Percentiles rank a stretch among this genome's conserved stretches.
phyloP scores from a whole-genome alignment of 371 early-diverging fungal species.

The Nematocida displodere region DNA sequence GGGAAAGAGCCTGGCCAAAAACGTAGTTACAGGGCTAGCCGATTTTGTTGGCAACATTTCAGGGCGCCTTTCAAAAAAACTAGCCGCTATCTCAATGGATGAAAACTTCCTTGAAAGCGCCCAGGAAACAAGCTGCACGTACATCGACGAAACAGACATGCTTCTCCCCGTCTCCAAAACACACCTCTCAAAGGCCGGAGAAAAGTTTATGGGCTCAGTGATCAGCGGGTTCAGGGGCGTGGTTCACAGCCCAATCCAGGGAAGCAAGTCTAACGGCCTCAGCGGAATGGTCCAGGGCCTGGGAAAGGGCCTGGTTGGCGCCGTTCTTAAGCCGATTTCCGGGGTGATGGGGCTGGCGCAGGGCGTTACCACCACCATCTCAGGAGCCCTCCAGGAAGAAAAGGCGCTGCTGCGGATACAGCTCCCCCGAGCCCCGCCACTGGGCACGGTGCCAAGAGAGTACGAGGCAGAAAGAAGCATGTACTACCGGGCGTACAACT shows the following conservation, averaged over 20 bases:
- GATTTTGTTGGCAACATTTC: conserved; percentile 42
- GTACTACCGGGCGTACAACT: conserved; percentile 41
- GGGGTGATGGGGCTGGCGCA: conserved; percentile 42
- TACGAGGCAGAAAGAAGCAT: conserved; percentile 36
- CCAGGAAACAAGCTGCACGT: conserved; percentile 36
- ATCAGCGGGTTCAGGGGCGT: conserved; percentile 50
- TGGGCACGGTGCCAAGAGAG: conserved; percentile 4
- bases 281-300: conserved; percentile 50
- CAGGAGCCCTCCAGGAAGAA: conserved; percentile 27
- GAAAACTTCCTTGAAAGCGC: conserved; percentile 26
- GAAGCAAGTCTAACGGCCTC: conserved; percentile 36
- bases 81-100: conserved; percentile 52
- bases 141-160: conserved; percentile 36
- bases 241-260: conserved; percentile 44
- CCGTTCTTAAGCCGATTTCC: conserved; percentile 44
- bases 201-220: conserved; percentile 48
- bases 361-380: conserved; percentile 32
- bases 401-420: conserved; percentile 39
- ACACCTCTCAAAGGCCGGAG: conserved; percentile 47
- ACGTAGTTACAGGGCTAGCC: conserved; percentile 42
- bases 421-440: conserved; percentile 42
- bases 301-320: conserved; percentile 48
- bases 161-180: conserved; percentile 21
- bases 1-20: conserved; percentile 46
- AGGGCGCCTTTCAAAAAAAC: conserved; percentile 39